A percentile compares a stretch with the other conserved stretches of the same genome.
phyloP scores from a whole-genome alignment of 129 eudicot genomes.

The Ambrosia trifida region DNA sequence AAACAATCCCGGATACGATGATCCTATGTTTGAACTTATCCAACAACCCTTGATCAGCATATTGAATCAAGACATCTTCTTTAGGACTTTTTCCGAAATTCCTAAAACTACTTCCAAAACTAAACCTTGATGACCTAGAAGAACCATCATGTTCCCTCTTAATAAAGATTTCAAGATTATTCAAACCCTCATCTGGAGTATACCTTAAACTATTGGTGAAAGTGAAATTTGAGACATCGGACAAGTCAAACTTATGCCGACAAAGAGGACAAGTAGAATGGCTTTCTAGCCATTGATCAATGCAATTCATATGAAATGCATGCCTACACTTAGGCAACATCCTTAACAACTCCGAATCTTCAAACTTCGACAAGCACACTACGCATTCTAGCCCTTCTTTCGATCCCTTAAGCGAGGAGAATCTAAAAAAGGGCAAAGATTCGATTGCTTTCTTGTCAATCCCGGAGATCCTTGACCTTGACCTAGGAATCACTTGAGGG shows the following conservation, averaged over 20 bases:
- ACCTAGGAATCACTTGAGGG: slow-evolving; percentile 24
- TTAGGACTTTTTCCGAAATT: slow-evolving; percentile 35
- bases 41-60: slow-evolving; percentile 31
- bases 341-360: slow-evolving; percentile 53
- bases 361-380: slow-evolving; percentile 56
- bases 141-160: slow-evolving; percentile 48
- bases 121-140: slow-evolving; percentile 52
- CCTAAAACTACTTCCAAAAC: slow-evolving; percentile 34
- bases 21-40: slow-evolving; percentile 60
- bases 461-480: slow-evolving; percentile 51
- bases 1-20: slow-evolving; percentile 48
- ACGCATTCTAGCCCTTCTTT: slow-evolving; percentile 66
- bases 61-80: slow-evolving; percentile 47
- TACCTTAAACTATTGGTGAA: slow-evolving; percentile 48
- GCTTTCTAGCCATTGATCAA: slow-evolving; percentile 60
- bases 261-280: slow-evolving; percentile 69
- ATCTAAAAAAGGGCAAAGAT: slow-evolving; percentile 54
- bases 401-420: slow-evolving; percentile 58
- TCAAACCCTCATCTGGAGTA: slow-evolving; percentile 37
- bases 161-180: slow-evolving; percentile 48
- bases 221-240: slow-evolving; percentile 31
- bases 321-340: slow-evolving; percentile 65
- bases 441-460: slow-evolving; percentile 51
- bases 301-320: slow-evolving; percentile 61
- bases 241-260: slow-evolving; percentile 39